Percentiles rank a stretch among this genome's conserved stretches.
These are phyloP conservation scores for Chlamydomonas urium DNA, from an alignment of 139 green algal species.

Conservation along the genomic window DNA sequence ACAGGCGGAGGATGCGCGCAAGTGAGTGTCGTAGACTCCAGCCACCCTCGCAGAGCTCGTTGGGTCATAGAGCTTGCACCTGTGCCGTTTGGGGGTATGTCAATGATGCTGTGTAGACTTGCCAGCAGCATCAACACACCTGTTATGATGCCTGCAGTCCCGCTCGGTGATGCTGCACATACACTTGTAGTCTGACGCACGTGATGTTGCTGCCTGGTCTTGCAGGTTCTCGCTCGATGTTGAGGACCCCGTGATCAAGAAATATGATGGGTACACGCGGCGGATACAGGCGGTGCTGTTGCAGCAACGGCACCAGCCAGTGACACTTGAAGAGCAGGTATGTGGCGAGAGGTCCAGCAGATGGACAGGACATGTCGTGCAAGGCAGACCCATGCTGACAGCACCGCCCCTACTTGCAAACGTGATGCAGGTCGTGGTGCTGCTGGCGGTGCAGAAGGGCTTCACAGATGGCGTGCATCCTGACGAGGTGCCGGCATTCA, in stretches of 20 bases:
- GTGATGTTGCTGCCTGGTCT: too few species aligned
- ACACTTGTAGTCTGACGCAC: too few species aligned
- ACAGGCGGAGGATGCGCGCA: slow-evolving; percentile 57
- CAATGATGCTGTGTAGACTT: too few species aligned
- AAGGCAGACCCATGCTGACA: too few species aligned
- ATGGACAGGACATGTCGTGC: not conserved
- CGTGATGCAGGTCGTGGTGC: slow-evolving; percentile 43
- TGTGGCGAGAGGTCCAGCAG: too few species aligned
- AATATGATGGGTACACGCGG: slow-evolving; percentile 28
- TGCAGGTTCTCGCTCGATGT: slow-evolving; percentile 11
- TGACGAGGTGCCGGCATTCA: slow-evolving; percentile 29
- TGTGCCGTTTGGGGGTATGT: too few species aligned
- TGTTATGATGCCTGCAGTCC: too few species aligned
- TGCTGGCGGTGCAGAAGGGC: slow-evolving; percentile 47
- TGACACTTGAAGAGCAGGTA: slow-evolving; percentile 45
- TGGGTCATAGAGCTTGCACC: too few species aligned
- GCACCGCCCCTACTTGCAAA: too few species aligned
- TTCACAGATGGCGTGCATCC: slow-evolving; percentile 30
- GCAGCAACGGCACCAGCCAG: slow-evolving; percentile 41
- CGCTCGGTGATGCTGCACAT: too few species aligned
- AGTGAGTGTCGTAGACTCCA: slow-evolving; percentile 20
- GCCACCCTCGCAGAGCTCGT: too few species aligned
- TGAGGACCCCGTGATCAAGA: slow-evolving; percentile 4
- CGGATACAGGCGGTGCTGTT: slow-evolving; percentile 40
- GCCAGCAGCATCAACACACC: too few species aligned